Base-by-base conservation (phyloP, 1,284 basidiomycete species). In the Uromyces viciae-fabae region DNA sequence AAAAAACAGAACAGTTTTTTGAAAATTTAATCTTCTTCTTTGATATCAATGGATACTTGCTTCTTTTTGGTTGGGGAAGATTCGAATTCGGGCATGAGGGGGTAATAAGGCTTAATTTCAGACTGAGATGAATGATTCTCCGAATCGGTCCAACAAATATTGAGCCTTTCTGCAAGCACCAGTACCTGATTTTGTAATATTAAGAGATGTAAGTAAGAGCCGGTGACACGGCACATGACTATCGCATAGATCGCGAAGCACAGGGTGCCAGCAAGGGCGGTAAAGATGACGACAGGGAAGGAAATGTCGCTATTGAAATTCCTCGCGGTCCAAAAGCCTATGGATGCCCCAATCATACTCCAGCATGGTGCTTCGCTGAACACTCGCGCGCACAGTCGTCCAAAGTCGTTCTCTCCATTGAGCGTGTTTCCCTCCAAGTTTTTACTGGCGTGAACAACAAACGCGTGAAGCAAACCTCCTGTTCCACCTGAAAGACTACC, bases 141-240 rank as follows among this genome's bases (percentile, higher is more conserved):
- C 11, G 58, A 64, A 43, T 36, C n/a, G n/a, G 15, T 74, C 52
- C 56, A 74, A n/a, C n/a, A n/a, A 60, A 74, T 43, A 4, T 25
- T 38, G 2, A 62, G n/a, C 28, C 62, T 75, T 75, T 75, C 56
- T 22, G 73, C 73, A 38, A 75, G 58, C 4, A 75, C 73, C 4
- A 75, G 58, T 60, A 75, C 73, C 40, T 75, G 42, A 58, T 80
- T 80, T 64, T 80, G 77, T 73, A 80, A 60, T 14, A 80, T 72
- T 46, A 62, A 40, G 25, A 80, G 68, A 80, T 80, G 77, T 46
- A 0, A 38, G 46, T 46, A 28, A 62, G 77, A 80, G 36, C 42
- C 66, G 17, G 77, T 72, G 36, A 80, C 17, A 33, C 54, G 62
- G 42, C 36, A 72, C 77, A 80, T 60, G 25, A 43, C 15, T 28